Evolutionary conservation across 306 rosid species (phyloP), one percentile per base, ranked within the genome.

Genomic region (Malus orientalis): DNA sequence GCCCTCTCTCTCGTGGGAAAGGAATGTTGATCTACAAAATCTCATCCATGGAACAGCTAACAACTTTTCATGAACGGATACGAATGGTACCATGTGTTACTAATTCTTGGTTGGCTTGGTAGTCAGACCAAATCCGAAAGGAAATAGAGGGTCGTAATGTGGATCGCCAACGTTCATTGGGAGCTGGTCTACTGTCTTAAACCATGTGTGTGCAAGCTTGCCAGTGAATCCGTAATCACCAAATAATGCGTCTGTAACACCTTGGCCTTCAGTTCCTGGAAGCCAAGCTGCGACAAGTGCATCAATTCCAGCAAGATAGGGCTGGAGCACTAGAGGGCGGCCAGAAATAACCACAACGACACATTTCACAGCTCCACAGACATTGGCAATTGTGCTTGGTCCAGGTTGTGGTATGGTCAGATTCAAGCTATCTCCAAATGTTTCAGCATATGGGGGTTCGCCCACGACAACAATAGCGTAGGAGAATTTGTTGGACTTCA

Each of bases 241-340:
- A 69, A 89, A 93, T 44, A 89, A 76, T 54, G 84, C 55, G 33
- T 93, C 96, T 40, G 89, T 83, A 51, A 92, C 87, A 63, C 97
- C 97, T 83, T 92, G 97, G 74, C 97, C 97, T 88, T 90, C 97
- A n/a, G 96, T 91, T 36, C 98, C 98, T 0, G 98, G 98, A 74
- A 93, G 98, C 98, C 98, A 93, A 42, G 98, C 98, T 6, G 97
- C 94, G 5, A 91, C 93, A 73, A 93, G 96, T 8, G 97, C 93
- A 23, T 93, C 93, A 20, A 90, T 79, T 71, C 68, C 71, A 18
- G 88, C 72, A 8, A 94, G 82, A 70, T 94, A 85, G 22, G 96
- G 97, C 74, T 94, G 79, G 71, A 94, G 59, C 85, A 91, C 91
- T 11, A 94, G 93, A 2, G 98, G 98, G 62, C 98, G 96, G 27